Base-by-base conservation (phyloP, 805 yeast genomes). In the Lipomyces kockii region DNA sequence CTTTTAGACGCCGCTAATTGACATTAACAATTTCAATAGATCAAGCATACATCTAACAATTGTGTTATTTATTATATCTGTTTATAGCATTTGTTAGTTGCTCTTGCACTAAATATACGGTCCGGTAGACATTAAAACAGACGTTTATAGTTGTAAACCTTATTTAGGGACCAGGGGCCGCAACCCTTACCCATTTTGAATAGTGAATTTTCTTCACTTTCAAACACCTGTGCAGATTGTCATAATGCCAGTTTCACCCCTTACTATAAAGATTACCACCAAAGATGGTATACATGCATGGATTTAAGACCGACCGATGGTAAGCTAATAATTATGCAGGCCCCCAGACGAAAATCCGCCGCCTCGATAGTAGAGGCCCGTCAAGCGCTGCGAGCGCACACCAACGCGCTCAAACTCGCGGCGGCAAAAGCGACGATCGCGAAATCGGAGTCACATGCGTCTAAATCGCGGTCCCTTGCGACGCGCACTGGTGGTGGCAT, bases 311-410 rank as follows among this genome's bases (percentile, higher is more conserved):
- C 32, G 32, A 5, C 32, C 1, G 43, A 37, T 37, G 43, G 17
- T 9, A 37, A 14, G 43, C 43, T 37, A 37, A 37, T 14, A 14
- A 17, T 43, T 43, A 4, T n/a, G 25, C 55, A 69, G 72, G 70
- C 67, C 1, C 70, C 72, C 9, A 61, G 67, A 27, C 60, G 72
- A 29, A 61, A 58, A 67, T 63, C 72, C 25, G 58, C 63, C 52
- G 63, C 55, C 22, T 61, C 56, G 34, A 61, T 67, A 9, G 55
- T 69, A 12, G 70, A 69, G 14, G 65, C 65, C 8, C 64, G 72
- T 20, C 72, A 67, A 52, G 71, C 65, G 3, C 61, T 58, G 11
- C 69, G 72, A 12, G 72, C 71, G 8, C 66, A 69, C 53, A 34
- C 58, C 9, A 43, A 69, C 49, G 65, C 67, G 3, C 61, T 69